A percentile compares a stretch with the other conserved stretches of the same genome.
These are phyloP conservation scores for Cladosporium austrohemisphaericum DNA, from an alignment of 2,329 filamentous ascomycete genomes.

Conservation along the genomic window DNA sequence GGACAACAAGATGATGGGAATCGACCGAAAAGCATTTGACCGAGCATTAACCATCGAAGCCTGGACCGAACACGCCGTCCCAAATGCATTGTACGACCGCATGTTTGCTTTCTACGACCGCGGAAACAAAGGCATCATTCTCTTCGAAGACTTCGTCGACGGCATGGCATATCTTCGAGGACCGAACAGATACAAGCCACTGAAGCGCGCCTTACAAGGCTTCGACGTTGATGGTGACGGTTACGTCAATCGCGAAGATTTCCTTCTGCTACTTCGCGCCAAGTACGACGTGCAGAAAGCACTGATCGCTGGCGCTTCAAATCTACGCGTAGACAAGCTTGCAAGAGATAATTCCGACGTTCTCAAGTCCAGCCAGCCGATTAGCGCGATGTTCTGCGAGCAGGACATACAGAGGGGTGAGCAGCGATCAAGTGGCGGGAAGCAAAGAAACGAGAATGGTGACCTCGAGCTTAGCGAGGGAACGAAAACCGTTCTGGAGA, in stretches of 20 bases:
- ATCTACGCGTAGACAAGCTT: conserved; percentile 2
- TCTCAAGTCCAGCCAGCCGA: conserved; percentile 43
- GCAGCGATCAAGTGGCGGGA: conserved; percentile 27
- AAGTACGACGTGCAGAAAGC: conserved; percentile 57
- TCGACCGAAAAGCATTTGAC: conserved; percentile 91
- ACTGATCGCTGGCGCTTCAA: conserved; percentile 1
- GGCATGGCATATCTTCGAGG: conserved; percentile 67
- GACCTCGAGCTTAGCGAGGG: conserved; percentile 27
- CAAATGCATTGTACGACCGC: conserved; percentile 89
- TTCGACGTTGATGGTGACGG: conserved; percentile 91
- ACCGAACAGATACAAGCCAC: conserved; percentile 59
- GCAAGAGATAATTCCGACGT: conserved; percentile 30
- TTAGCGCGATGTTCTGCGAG: conserved; percentile 44
- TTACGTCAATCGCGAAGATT: conserved; percentile 79
- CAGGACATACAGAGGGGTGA: conserved; percentile 33
- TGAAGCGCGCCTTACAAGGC: conserved; percentile 74
- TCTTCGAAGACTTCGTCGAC: conserved; percentile 85
- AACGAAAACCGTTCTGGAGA: conserved; percentile 57
- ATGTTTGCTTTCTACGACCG: conserved; percentile 97
- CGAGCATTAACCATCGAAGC: conserved; percentile 65
- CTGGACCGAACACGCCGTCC: conserved; percentile 69
- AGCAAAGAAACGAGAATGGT: conserved; percentile 31
- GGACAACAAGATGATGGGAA: conserved; percentile 69
- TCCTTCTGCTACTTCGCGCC: conserved; percentile 84
- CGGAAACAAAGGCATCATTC: conserved; percentile 82